Evolutionary conservation across 148 eudicot genomes (phyloP).

Genomic region (Cornus florida): DNA sequence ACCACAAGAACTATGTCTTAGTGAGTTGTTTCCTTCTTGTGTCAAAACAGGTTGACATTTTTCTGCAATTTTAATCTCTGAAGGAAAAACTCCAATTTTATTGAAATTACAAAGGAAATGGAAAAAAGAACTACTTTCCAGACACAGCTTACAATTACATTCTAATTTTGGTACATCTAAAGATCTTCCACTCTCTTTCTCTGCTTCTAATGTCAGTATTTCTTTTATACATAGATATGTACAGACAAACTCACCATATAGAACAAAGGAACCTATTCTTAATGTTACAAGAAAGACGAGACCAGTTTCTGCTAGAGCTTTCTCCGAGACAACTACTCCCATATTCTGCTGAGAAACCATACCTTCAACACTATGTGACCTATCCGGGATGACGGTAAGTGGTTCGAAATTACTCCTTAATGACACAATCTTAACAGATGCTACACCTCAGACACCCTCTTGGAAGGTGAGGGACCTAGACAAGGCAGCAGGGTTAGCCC

Average conservation of each 20-base stretch:
- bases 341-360: background rate
- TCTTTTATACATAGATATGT: constrained; percentile 3
- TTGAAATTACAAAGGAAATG: background rate
- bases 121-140: background rate
- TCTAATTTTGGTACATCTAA: background rate
- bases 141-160: background rate
- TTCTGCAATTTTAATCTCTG: background rate
- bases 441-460: constrained; percentile 45
- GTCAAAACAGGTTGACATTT: background rate
- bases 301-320: constrained; percentile 2
- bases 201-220: constrained; percentile 14
- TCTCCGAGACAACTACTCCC: background rate
- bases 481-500: constrained; percentile 86
- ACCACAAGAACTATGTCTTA: background rate
- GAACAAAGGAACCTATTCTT: background rate
- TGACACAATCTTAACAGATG: background rate
- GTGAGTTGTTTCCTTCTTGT: background rate
- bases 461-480: constrained; percentile 73
- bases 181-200: background rate
- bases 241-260: background rate
- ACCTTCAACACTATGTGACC: background rate
- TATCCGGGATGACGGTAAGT: background rate
- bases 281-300: background rate
- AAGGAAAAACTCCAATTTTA: background rate
- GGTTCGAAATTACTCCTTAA: background rate